phyloP scores from a whole-genome alignment of 768 basidiomycete genomes.

The Suillus bovinus region DNA sequence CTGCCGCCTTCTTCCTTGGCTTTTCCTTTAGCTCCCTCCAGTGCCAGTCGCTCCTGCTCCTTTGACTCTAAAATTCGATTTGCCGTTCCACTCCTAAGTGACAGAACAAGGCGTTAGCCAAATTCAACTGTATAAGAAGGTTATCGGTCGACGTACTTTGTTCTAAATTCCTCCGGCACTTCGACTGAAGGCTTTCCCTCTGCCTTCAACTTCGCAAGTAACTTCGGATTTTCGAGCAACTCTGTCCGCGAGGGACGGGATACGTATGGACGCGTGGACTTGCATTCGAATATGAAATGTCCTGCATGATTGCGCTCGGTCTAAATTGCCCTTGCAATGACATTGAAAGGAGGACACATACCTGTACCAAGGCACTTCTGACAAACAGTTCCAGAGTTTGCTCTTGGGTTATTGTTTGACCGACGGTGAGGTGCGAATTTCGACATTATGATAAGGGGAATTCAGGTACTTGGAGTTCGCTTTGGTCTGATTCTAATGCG shows the following conservation, averaged over 20 bases:
- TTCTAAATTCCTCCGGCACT: conserved; percentile 90
- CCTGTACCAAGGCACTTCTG: conserved; percentile 81
- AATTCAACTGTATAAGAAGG: not conserved
- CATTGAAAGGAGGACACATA: conserved; percentile 26
- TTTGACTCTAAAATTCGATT: conserved; percentile 82
- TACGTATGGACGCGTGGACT: conserved; percentile 75
- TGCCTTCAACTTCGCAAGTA: conserved; percentile 64
- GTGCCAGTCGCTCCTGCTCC: conserved; percentile 64
- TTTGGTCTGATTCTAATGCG: not conserved
- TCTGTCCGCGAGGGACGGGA: conserved; percentile 89
- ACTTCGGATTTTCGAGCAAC: conserved; percentile 75
- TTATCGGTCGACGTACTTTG: conserved; percentile 49
- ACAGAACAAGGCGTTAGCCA: conserved; percentile 9
- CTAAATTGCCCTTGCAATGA: conserved; percentile 4
- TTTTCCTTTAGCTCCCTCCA: conserved; percentile 32
- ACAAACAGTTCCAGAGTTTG: conserved; percentile 68
- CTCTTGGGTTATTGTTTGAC: conserved; percentile 61
- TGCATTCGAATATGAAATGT: conserved; percentile 93
- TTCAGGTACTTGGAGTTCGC: not conserved
- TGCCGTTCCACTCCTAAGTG: conserved; percentile 69
- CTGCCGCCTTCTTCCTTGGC: conserved; percentile 29
- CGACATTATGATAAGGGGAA: conserved; percentile 51
- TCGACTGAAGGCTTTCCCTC: conserved; percentile 79
- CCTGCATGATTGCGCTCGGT: conserved; percentile 43
- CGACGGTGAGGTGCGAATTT: conserved; percentile 76